Base-by-base conservation (phyloP, 2,329 filamentous ascomycete genomes). In the Sporothrix variecibatus region DNA sequence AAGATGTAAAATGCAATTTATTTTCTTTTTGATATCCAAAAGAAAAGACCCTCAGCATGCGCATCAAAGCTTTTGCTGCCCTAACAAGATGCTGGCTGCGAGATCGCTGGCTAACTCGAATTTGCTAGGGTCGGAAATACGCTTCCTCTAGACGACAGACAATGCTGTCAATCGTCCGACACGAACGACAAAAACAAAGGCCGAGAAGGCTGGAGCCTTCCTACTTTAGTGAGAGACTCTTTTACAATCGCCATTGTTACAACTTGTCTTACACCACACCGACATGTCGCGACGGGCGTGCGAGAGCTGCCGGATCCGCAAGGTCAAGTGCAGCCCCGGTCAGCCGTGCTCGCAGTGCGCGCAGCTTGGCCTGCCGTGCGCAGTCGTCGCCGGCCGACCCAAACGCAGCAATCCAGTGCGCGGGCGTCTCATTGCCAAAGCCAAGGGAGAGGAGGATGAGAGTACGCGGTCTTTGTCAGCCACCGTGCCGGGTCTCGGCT, bases 361-460 rank as follows among this genome's bases (percentile, higher is more conserved):
- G 26, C 83, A 85, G 77, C 81, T 86, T 64, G 83, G 83, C 43
- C 77, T 87, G n/a, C 79, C 77, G 40, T 87, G 85, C 77, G 80
- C 84, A 2, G 87, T 86, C 77, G 82, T 83, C 69, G 51, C 53
- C 69, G 4, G 53, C n/a, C 4, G 15, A 31, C n/a, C 34, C 34
- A 62, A 62, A 38, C 51, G 53, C 51, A 46, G 31, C 51, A 34
- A 60, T 23, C 51, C 51, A 3, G 28, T 38, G 0, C 51, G 69
- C 3, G 69, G 69, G 1, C 69, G 2, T n/a, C 34, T 34, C 34
- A 34, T 60, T 12, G 69, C 58, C 1, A 26, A 60, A 28, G 34
- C 1, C 4, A 34, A 8, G 34, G 34, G 34, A 34, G 40, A 43
- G 8, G 40, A 9, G 2, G 40, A 12, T 43, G 40, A 43, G 9